These are phyloP conservation scores for Xylaria sp. DNA, from an alignment of 2,329 filamentous ascomycete genomes.

Conservation along the genomic window DNA sequence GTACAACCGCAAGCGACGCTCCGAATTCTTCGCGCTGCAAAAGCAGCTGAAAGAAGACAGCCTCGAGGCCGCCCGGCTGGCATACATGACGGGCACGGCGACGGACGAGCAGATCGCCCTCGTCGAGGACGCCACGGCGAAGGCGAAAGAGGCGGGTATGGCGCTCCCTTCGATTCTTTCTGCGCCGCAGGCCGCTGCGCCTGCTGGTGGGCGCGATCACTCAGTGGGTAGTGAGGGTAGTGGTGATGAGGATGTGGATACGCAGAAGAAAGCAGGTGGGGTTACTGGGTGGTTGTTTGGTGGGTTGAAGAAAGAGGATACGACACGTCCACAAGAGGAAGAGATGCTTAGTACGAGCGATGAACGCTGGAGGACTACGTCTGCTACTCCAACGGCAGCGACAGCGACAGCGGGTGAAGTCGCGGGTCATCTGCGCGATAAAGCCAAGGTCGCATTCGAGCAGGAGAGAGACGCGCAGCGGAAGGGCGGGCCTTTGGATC, in stretches of 20 bases:
- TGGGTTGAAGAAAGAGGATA: conserved; percentile 52
- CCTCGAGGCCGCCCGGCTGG: conserved; percentile 67
- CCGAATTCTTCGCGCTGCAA: conserved; percentile 68
- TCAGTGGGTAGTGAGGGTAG: conserved; percentile 11
- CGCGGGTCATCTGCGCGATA: conserved; percentile 52
- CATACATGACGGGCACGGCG: conserved; percentile 69
- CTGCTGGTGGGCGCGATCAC: conserved; percentile 46
- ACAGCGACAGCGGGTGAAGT: conserved; percentile 39
- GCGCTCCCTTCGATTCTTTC: conserved; percentile 64
- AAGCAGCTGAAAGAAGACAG: conserved; percentile 64
- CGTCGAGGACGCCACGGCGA: conserved; percentile 67
- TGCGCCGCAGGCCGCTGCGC: conserved; percentile 50
- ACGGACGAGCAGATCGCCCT: conserved; percentile 66
- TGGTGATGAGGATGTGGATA: conserved; percentile 38
- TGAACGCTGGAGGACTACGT: conserved; percentile 25
- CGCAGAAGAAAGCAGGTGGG: conserved; percentile 40
- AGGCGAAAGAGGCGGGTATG: conserved; percentile 58
- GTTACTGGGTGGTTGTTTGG: conserved; percentile 54
- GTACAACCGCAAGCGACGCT: conserved; percentile 69
- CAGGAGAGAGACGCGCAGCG: conserved; percentile 63
- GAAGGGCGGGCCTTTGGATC: conserved; percentile 62
- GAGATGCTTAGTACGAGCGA: conserved; percentile 39
- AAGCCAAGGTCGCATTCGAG: conserved; percentile 59
- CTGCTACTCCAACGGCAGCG: background rate
- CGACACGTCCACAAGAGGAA: background rate